Percentiles rank a stretch among this genome's conserved stretches.
Conservation (phyloP, 495 filamentous ascomycete genomes). For the Symbiotaphrina buchneri region DNA sequence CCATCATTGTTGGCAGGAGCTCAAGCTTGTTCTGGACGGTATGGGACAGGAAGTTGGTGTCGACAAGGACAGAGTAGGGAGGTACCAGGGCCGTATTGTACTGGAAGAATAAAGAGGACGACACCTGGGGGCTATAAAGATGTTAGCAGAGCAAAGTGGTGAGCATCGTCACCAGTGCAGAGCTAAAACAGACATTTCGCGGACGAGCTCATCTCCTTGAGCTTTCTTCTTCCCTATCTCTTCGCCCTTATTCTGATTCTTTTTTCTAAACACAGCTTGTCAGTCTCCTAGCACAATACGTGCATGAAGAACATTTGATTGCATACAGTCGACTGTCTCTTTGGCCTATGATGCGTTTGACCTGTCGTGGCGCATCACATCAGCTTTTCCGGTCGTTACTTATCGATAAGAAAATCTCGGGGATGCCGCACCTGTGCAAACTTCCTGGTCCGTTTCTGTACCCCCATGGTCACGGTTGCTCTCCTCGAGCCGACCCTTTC, state of each 20-base stretch:
- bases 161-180: not conserved
- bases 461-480: slow-evolving; percentile 14
- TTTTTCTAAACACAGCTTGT: slow-evolving; percentile 14
- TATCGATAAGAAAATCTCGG: slow-evolving; percentile 4
- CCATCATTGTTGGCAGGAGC: slow-evolving; percentile 71
- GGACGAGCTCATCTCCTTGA: slow-evolving; percentile 27
- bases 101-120: slow-evolving; percentile 81
- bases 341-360: slow-evolving; percentile 26
- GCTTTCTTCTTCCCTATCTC: slow-evolving; percentile 29
- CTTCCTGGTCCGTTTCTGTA: slow-evolving; percentile 23
- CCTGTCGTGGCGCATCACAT: slow-evolving; percentile 4
- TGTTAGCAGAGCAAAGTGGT: slow-evolving; percentile 7
- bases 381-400: too few species aligned
- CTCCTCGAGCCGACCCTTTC: too few species aligned
- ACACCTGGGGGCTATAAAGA: slow-evolving; percentile 38
- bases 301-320: not conserved
- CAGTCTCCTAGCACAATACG: not conserved
- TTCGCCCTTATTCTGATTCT: slow-evolving; percentile 25
- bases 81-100: slow-evolving; percentile 81
- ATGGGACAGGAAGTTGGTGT: slow-evolving; percentile 89
- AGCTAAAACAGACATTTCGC: slow-evolving; percentile 33
- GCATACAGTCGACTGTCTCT: slow-evolving; percentile 21
- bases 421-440: slow-evolving; percentile 14
- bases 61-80: slow-evolving; percentile 61
- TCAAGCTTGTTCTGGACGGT: slow-evolving; percentile 81